Percentiles rank a stretch among this genome's conserved stretches.
Conservation (phyloP, 2,329 filamentous ascomycete species). For the Chrysosporium keratinophilum region DNA sequence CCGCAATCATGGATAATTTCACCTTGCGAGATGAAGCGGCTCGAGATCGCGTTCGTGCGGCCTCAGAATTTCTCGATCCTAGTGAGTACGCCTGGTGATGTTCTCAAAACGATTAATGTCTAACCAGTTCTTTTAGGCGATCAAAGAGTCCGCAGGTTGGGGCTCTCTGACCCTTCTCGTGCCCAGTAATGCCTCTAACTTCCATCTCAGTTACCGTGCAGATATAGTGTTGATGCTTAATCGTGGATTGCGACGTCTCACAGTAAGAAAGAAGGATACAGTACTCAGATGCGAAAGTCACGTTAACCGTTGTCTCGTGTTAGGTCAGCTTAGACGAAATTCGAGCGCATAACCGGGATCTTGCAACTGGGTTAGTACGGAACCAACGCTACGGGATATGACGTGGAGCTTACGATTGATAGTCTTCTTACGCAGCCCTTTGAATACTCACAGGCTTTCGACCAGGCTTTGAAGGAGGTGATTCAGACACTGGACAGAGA, state of each 20-base stretch:
- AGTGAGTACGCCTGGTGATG: conserved; percentile 47
- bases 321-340: conserved; percentile 80
- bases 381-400: neutral
- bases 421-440: conserved; percentile 72
- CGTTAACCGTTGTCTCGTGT: neutral
- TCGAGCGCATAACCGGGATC: conserved; percentile 70
- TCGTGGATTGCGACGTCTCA: conserved; percentile 48
- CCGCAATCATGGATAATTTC: conserved; percentile 9
- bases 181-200: conserved; percentile 36
- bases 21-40: conserved; percentile 30
- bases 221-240: conserved; percentile 73
- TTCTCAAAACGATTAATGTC: neutral
- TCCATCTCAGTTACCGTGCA: conserved; percentile 66
- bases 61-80: conserved; percentile 89
- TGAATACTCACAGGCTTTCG: conserved; percentile 78
- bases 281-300: neutral
- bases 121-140: conserved; percentile 38
- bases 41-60: conserved; percentile 71
- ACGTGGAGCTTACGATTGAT: conserved; percentile 15
- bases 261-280: conserved; percentile 31
- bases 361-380: conserved; percentile 54
- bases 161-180: conserved; percentile 8
- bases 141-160: conserved; percentile 45
- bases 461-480: conserved; percentile 79
- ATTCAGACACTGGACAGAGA: conserved; percentile 69